These are phyloP conservation scores for Capillidium rhysosporum DNA, from an alignment of 371 early-diverging fungal genomes.

Conservation along the genomic window DNA sequence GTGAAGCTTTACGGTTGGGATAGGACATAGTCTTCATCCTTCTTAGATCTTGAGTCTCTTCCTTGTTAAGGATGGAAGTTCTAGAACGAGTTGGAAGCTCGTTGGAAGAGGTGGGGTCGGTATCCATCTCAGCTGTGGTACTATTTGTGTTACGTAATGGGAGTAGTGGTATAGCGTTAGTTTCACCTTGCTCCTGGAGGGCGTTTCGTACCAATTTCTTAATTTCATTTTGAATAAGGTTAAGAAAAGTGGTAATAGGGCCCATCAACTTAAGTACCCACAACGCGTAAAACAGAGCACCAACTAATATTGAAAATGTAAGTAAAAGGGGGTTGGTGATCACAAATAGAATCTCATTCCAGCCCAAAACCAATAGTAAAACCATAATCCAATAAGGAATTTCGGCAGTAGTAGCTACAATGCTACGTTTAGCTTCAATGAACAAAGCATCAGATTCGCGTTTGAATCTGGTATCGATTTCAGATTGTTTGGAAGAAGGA, in stretches of 20 bases:
- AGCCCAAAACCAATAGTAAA: slow-evolving; percentile 61
- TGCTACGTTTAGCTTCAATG: slow-evolving; percentile 86
- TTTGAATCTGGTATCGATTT: slow-evolving; percentile 55
- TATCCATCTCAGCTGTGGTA: too few relatives aligned
- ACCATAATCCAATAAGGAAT: slow-evolving; percentile 76
- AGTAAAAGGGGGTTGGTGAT: slow-evolving; percentile 61
- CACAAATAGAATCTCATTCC: slow-evolving; percentile 79
- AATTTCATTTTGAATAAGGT: background rate
- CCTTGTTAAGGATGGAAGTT: too few relatives aligned
- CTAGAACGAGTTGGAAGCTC: too few relatives aligned
- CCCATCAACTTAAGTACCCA: background rate
- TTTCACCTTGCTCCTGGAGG: background rate
- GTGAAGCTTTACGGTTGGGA: too few relatives aligned
- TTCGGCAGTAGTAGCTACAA: slow-evolving; percentile 65
- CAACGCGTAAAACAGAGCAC: background rate
- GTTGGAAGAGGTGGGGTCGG: too few relatives aligned
- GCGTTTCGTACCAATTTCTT: background rate
- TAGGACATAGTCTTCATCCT: too few relatives aligned
- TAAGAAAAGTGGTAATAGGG: background rate
- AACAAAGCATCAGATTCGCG: slow-evolving; percentile 78
- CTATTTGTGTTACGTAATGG: too few relatives aligned
- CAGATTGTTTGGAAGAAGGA: slow-evolving; percentile 43
- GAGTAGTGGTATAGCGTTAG: too few relatives aligned
- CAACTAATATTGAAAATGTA: slow-evolving; percentile 13
- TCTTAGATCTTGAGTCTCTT: too few relatives aligned